These are phyloP conservation scores for Pilobolus umbonatus DNA, from an alignment of 192 early-diverging fungal genomes.

Conservation along the genomic window DNA sequence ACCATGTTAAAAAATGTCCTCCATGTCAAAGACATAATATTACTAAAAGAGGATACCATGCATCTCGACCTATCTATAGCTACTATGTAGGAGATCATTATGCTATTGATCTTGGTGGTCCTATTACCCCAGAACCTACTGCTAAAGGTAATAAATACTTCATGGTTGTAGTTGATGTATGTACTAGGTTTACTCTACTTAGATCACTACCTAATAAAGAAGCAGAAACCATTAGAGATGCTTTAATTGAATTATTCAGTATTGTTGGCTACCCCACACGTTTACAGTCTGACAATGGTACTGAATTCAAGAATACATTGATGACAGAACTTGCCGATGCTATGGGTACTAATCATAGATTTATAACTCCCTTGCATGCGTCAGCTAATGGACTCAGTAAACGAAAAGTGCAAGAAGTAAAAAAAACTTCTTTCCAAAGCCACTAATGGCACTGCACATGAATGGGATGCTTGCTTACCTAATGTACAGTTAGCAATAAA, in stretches of 20 bases:
- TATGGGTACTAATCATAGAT: constrained; percentile 25
- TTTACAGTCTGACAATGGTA: constrained; percentile 39
- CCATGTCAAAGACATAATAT: not conserved
- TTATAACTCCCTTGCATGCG: constrained; percentile 38
- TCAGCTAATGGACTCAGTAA: constrained; percentile 42
- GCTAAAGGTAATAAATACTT: not conserved
- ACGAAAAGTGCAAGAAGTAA: constrained; percentile 21
- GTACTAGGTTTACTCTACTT: constrained; percentile 29
- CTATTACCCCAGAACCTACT: not conserved
- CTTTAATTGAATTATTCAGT: constrained; percentile 19
- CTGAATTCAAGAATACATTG: constrained; percentile 36
- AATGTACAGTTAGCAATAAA: too few relatives aligned
- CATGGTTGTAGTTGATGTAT: constrained; percentile 31
- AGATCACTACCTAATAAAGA: constrained; percentile 9
- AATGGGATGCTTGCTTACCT: too few relatives aligned
- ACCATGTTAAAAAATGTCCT: not conserved
- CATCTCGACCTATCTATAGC: not conserved
- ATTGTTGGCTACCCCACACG: constrained; percentile 28
- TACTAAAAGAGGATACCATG: not conserved
- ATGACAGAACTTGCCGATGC: constrained; percentile 11
- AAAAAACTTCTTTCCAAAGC: constrained; percentile 26
- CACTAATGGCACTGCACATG: constrained; percentile 30
- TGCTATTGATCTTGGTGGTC: not conserved
- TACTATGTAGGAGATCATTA: too few relatives aligned
- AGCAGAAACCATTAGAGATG: constrained; percentile 3